These are phyloP conservation scores for Aspergillus quadrilineatus DNA, from an alignment of 2,329 filamentous ascomycete genomes.

Conservation along the genomic window DNA sequence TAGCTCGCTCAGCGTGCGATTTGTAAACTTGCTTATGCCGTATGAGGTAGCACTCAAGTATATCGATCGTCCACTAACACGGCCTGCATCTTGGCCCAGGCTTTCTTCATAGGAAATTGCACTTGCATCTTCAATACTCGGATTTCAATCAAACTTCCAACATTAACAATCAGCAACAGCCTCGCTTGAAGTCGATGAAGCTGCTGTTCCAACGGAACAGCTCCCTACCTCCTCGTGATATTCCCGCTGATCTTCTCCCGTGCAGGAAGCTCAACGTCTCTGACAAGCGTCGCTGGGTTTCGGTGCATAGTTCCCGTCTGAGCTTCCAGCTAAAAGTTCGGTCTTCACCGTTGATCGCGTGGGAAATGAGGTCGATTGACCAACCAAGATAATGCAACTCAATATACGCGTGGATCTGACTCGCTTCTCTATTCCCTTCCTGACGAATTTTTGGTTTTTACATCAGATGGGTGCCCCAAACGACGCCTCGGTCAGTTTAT, in stretches of 20 bases:
- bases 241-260: neutral
- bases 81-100: neutral
- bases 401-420: neutral
- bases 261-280: neutral
- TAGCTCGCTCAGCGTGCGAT: neutral
- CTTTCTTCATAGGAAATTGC: neutral
- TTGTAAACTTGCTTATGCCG: neutral
- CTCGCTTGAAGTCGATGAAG: neutral
- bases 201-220: neutral
- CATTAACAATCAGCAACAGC: neutral
- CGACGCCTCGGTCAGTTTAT: too few species aligned
- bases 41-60: neutral
- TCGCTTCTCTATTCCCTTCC: neutral
- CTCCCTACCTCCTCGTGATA: neutral
- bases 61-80: neutral
- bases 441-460: neutral
- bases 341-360: neutral
- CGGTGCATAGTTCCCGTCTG: neutral
- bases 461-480: too few species aligned
- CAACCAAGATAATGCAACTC: neutral
- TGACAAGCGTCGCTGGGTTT: neutral
- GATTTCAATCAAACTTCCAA: neutral
- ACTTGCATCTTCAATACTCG: neutral
- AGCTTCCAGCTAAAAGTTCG: neutral
- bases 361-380: neutral